Evolutionary conservation across 148 eudicot genomes (phyloP), one percentile per base, ranked within the genome.

Genomic region (Limonium bicolor): DNA sequence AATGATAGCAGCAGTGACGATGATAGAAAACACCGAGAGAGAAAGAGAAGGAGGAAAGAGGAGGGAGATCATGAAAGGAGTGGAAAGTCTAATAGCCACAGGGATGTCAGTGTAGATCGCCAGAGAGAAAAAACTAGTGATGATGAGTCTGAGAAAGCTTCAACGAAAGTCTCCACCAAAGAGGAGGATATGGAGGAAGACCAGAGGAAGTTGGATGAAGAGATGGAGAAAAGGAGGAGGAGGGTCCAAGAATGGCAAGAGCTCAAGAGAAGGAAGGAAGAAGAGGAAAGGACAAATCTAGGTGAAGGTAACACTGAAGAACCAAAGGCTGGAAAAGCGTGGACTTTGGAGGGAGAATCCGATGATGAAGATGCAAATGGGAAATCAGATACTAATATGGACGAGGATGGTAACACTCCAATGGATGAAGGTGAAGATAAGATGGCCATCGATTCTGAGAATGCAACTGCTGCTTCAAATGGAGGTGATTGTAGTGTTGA

Each of bases 201-300:
- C 52, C 94, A 82, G 27, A 58, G 58, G 74, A 74, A 70, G 49
- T 50, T 82, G 64, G 94, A 78, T 47, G 94, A 82, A 18, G 94
- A 82, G 68, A 82, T 82, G 94, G 94, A 82, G 54, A 82, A 82
- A 54, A 54, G 86, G 31, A 66, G 94, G 62, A 82, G 86, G 61
- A 78, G 94, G 58, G 94, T 82, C 52, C 86, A 82, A 58, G 94
- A 78, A 63, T 82, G 94, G 94, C 86, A 78, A 48, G 94, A 82
- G 31, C 37, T 74, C 38, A 64, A 45, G 47, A 78, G 86, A 44
- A 78, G 71, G 66, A 77, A 70, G 46, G 94, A 82, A 73, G 82
- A 82, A 72, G 62, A 76, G 12, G 80, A 69, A 43, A 64, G 72
- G 41, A 66, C 66, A 33, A 71, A 69, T 46, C 68, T 58, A 14